Base-by-base conservation (phyloP, 257 asterid species). In the Rhazya stricta region DNA sequence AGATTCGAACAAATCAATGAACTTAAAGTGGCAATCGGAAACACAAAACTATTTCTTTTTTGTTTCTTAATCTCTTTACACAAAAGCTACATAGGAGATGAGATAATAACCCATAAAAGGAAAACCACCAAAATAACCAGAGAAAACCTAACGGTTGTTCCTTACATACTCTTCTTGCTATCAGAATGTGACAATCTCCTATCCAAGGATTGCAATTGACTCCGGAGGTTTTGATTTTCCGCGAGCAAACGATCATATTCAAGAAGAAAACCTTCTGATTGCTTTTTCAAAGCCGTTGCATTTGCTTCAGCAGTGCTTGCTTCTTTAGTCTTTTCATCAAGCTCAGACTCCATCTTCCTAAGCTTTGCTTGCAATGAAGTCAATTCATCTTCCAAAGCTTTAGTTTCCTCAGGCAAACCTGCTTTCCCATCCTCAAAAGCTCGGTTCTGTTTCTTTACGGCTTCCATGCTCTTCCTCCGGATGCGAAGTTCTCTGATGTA, bases 171-270 rank as follows among this genome's bases (percentile, higher is more conserved):
- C 89, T 93, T 93, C 84, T 93, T 93, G 87, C 85, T 81, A 72
- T 90, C 91, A 34, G 96, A 88, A 75, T 25, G 88, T 9, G 98
- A 93, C 69, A 86, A 74, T 70, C 73, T 85, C 79, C 88, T 78
- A 78, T 93, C 97, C 78, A 91, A 78, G 6, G 95, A 83, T 74
- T 91, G 92, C 80, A 93, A 79, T 58, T 91, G 94, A 85, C 85
- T 84, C 73, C 94, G 85, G 39, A 93, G 96, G 67, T 81, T 85
- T 82, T 88, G 92, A 82, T 93, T 93, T 83, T 93, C 98, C 77
- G 88, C 97, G 3, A 86, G 92, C 83, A 93, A 82, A 16, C 98
- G 90, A 78, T 90, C 97, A 54, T 91, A 91, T 81, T 93, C 98
- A 30, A 89, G 87, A 70, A 91, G 96, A 75, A 93, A 90, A 6